These are phyloP conservation scores for Colletotrichum magnum DNA, from an alignment of 2,329 filamentous ascomycete species.

Conservation along the genomic window DNA sequence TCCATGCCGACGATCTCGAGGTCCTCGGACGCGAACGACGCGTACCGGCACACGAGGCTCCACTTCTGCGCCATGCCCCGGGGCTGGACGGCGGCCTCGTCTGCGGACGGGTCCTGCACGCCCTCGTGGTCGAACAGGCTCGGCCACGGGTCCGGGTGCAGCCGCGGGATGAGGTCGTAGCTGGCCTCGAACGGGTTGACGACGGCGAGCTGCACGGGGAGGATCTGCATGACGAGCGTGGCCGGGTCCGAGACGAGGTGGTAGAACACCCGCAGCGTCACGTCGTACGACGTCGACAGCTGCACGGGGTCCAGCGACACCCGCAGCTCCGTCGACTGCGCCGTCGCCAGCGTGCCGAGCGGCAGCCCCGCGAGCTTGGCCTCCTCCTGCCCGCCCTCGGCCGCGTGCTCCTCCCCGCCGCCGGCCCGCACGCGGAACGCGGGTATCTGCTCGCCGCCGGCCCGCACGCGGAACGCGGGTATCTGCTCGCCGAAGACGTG, in stretches of 20 bases:
- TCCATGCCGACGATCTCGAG: conserved; percentile 75
- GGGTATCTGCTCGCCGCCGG: conserved; percentile 67
- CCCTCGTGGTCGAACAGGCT: conserved; percentile 81
- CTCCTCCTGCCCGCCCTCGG: conserved; percentile 55
- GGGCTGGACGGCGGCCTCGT: conserved; percentile 48
- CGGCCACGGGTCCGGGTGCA: conserved; percentile 87
- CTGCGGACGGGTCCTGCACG: conserved; percentile 52
- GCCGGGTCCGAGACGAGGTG: conserved; percentile 83
- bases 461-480: conserved; percentile 61
- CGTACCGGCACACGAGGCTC: conserved; percentile 80
- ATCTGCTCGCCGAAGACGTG: conserved; percentile 72
- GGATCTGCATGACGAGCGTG: conserved; percentile 83
- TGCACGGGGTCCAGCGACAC: conserved; percentile 66
- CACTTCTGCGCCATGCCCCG: conserved; percentile 84
- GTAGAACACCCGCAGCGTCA: conserved; percentile 83
- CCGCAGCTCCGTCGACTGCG: conserved; percentile 58
- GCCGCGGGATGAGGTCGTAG: conserved; percentile 85
- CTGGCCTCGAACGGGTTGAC: conserved; percentile 91
- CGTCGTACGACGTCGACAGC: conserved; percentile 70
- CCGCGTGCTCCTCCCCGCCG: conserved; percentile 51
- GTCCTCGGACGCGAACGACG: conserved; percentile 83
- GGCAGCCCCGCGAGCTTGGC: conserved; percentile 57
- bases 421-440: conserved; percentile 58
- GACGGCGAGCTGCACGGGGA: conserved; percentile 78
- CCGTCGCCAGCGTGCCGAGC: conserved; percentile 63